A percentile compares a stretch with the other conserved stretches of the same genome.
These are phyloP conservation scores for Prunus dulcis DNA, from an alignment of 306 rosid species.

Conservation along the genomic window DNA sequence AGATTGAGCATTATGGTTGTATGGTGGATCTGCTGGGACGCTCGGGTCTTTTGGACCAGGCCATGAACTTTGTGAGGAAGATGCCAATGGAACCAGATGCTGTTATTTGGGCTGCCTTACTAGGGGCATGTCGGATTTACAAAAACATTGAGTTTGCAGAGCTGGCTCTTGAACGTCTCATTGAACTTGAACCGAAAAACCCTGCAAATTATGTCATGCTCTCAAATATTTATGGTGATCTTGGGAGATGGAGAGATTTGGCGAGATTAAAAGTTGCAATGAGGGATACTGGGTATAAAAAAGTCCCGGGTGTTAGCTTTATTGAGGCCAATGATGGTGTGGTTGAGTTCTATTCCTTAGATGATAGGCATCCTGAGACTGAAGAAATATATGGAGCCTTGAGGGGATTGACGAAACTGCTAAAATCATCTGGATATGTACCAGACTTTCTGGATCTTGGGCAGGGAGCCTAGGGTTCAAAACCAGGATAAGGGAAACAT, in stretches of 20 bases:
- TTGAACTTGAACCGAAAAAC: slow-evolving; percentile 69
- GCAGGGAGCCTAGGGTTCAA: slow-evolving; percentile 8
- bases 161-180: slow-evolving; percentile 51
- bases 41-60: slow-evolving; percentile 58
- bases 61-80: slow-evolving; percentile 50
- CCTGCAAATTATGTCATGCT: slow-evolving; percentile 77
- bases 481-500: neutral
- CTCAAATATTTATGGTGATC: slow-evolving; percentile 72
- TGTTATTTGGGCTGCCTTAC: slow-evolving; percentile 51
- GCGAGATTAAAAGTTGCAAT: slow-evolving; percentile 64
- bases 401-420: slow-evolving; percentile 30
- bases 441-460: slow-evolving; percentile 25
- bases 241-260: slow-evolving; percentile 72
- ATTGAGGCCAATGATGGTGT: slow-evolving; percentile 38
- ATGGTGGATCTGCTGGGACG: slow-evolving; percentile 57
- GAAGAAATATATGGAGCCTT: slow-evolving; percentile 36
- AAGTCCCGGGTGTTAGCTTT: slow-evolving; percentile 45
- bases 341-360: slow-evolving; percentile 37
- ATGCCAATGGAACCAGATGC: slow-evolving; percentile 71
- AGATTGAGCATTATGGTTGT: slow-evolving; percentile 60
- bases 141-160: slow-evolving; percentile 49
- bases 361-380: slow-evolving; percentile 35
- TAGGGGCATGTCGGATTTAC: slow-evolving; percentile 43
- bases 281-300: slow-evolving; percentile 58
- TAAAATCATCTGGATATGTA: slow-evolving; percentile 30